Percentiles rank a stretch among this genome's conserved stretches.
These are phyloP conservation scores for Gastrolobium villosum DNA, from an alignment of 306 rosid species.

Conservation along the genomic window DNA sequence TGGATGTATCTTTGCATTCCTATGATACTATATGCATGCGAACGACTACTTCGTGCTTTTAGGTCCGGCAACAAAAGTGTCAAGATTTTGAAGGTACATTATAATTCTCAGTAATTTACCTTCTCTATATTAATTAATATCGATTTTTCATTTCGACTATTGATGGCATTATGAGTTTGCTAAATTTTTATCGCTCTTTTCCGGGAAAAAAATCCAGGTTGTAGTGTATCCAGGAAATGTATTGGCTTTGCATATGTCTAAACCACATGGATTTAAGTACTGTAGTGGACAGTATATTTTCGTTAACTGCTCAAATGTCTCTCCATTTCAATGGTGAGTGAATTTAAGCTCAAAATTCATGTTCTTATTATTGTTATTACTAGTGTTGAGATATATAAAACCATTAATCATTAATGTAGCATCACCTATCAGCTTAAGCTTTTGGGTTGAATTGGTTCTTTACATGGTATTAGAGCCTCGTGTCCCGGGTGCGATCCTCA, in stretches of 20 bases:
- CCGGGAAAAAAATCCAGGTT: conserved; percentile 49
- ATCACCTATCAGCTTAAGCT: too few relatives aligned
- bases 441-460: too few relatives aligned
- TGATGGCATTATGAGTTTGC: not conserved
- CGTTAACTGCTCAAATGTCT: conserved; percentile 69
- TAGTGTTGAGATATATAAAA: too few relatives aligned
- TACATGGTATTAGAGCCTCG: too few relatives aligned
- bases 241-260: conserved; percentile 73
- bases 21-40: conserved; percentile 63
- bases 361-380: not conserved
- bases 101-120: not conserved
- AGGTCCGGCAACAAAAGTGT: conserved; percentile 68
- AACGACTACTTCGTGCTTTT: conserved; percentile 71
- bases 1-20: conserved; percentile 83
- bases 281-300: conserved; percentile 78
- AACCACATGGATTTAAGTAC: conserved; percentile 76
- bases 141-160: not conserved
- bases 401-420: too few relatives aligned
- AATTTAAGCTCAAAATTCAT: not conserved
- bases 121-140: not conserved
- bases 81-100: conserved; percentile 62
- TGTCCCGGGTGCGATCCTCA: too few relatives aligned
- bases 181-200: not conserved
- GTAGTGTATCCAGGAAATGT: conserved; percentile 86
- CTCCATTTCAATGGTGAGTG: conserved; percentile 72